Base-by-base conservation (phyloP, 140 eudicot genomes). In the Cichorium intybus region DNA sequence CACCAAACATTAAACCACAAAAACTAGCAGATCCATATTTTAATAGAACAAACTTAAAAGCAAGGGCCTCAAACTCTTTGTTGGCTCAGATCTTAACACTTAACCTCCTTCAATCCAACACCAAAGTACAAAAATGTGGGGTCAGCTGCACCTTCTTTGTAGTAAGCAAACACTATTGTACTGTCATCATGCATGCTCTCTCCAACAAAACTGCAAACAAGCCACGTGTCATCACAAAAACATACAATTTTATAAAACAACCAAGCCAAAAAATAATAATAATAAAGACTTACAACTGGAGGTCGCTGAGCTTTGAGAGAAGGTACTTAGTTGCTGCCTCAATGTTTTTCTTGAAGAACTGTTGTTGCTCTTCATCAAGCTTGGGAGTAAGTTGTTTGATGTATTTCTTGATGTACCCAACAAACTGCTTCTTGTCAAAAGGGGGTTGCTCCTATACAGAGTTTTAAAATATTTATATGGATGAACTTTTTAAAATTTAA, bases 351-450 rank as follows among this genome's bases (percentile, higher is more conserved):
- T 77, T 82, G 45, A 82, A 82, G 18, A 62, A 70, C 4, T 55
- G 76, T 62, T 66, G 77, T 20, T 69, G 31, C 56, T 82, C 87
- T 26, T 57, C 62, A 26, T 82, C 87, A 56, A 82, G 74, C 74
- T 82, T 69, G 43, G 87, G 83, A 10, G 84, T 69, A 10, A 82
- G 43, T 12, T 21, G 29, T 64, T 82, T 82, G 63, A 82, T 82
- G 62, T 78, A 82, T 59, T 74, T 85, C 75, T 85, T 85, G 24
- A 85, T 74, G 45, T 76, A 85, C 7, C 68, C 69, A 62, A 85
- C 83, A 73, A 85, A 85, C 45, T 75, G 85, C 75, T 85, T 85
- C 83, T 85, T 85, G 83, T 82, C 87, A 7, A 71, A 85, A 15
- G 93, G 70, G 3, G 93, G 93, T 82, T 85, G 93, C 48, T 85